A percentile compares a stretch with the other conserved stretches of the same genome.
Conservation (phyloP, 208 protist genomes). For the Acanthamoeba castellanii region DNA sequence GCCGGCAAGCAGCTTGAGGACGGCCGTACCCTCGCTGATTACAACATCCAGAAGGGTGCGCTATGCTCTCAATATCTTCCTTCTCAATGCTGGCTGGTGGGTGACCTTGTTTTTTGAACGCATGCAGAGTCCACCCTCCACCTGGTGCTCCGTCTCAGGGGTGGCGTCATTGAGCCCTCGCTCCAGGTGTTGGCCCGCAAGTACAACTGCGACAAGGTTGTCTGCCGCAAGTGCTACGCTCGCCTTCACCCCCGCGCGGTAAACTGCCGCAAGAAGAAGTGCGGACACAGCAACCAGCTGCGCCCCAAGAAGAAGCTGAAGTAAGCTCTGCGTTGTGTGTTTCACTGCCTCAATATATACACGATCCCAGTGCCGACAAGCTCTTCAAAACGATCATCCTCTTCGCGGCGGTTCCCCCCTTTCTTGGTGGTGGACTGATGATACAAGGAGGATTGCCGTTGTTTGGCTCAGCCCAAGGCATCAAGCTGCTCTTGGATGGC, state of each 20-base stretch:
- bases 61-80: too few relatives aligned
- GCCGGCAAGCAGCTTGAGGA: conserved; percentile 96
- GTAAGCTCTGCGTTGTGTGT: conserved; percentile 88
- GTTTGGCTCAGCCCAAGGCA: conserved; percentile 44
- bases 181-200: conserved; percentile 97
- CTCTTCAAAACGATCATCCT: not conserved
- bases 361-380: not conserved
- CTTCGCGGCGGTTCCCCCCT: not conserved
- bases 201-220: conserved; percentile 99
- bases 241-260: conserved; percentile 97
- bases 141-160: conserved; percentile 90
- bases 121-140: conserved; percentile 88
- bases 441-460: not conserved
- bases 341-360: not conserved
- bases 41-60: conserved; percentile 89
- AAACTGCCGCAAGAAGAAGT: conserved; percentile 99
- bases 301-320: conserved; percentile 99
- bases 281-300: conserved; percentile 98
- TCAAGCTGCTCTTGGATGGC: conserved; percentile 80
- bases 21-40: conserved; percentile 92
- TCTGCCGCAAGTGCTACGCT: conserved; percentile 99
- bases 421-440: not conserved
- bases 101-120: not conserved
- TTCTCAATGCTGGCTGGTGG: too few relatives aligned
- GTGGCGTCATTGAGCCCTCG: conserved; percentile 97